These are phyloP conservation scores for Epichloe scottii DNA, from an alignment of 2,329 filamentous ascomycete species.

Conservation along the genomic window DNA sequence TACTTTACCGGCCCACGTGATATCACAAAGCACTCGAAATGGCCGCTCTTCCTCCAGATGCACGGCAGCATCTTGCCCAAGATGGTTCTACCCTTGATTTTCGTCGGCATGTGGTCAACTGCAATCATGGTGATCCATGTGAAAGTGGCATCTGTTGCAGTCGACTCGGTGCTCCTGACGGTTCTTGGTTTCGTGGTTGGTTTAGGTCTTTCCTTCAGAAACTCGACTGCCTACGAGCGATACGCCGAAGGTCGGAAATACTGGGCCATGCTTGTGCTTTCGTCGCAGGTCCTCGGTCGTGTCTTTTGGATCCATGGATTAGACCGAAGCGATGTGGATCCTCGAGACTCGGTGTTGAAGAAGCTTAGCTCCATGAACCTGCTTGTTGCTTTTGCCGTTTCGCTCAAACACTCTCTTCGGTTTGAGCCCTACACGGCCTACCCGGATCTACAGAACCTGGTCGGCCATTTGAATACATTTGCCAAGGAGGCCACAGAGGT, in stretches of 20 bases:
- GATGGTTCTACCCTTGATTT: slow-evolving; percentile 55
- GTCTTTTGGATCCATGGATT: slow-evolving; percentile 73
- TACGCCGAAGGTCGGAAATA: slow-evolving; percentile 52
- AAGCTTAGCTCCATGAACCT: slow-evolving; percentile 70
- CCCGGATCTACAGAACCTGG: slow-evolving; percentile 56
- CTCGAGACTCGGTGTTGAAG: slow-evolving; percentile 54
- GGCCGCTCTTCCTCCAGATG: slow-evolving; percentile 62
- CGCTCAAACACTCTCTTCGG: slow-evolving; percentile 71
- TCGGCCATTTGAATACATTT: slow-evolving; percentile 64
- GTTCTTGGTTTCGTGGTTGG: slow-evolving; percentile 73
- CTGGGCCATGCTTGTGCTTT: slow-evolving; percentile 48
- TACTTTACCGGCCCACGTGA: slow-evolving; percentile 57
- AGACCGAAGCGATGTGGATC: slow-evolving; percentile 34
- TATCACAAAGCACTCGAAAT: slow-evolving; percentile 61
- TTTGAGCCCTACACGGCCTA: slow-evolving; percentile 75
- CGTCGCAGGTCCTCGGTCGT: slow-evolving; percentile 56
- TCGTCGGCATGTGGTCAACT: slow-evolving; percentile 53
- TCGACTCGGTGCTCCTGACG: slow-evolving; percentile 45
- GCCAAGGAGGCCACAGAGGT: slow-evolving; percentile 41
- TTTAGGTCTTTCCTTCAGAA: slow-evolving; percentile 66
- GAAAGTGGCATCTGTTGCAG: slow-evolving; percentile 29
- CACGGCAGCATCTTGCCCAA: slow-evolving; percentile 65
- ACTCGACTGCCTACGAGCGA: slow-evolving; percentile 65
- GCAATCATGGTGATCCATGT: slow-evolving; percentile 42
- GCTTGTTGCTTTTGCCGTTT: slow-evolving; percentile 61